Base-by-base conservation (phyloP, 306 rosid genomes). In the Canavalia ensiformis region DNA sequence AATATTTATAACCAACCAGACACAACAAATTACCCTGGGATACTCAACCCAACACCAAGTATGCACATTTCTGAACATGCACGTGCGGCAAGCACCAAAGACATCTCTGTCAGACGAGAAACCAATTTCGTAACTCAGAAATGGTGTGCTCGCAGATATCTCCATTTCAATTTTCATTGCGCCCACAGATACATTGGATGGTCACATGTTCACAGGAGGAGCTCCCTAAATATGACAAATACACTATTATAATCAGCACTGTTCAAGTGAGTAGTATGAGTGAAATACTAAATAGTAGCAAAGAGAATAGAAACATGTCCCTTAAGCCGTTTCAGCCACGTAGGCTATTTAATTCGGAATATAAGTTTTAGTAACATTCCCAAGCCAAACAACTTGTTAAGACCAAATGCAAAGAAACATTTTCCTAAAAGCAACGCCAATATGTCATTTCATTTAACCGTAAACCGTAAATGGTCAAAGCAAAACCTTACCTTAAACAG, bases 151-250 rank as follows among this genome's bases (percentile, higher is more conserved):
- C 44, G 39, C 64, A 35, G 69, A 79, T 62, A 63, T 76, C 86
- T 46, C 83, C 81, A 44, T 76, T 31, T 60, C 72, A 70, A 71
- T 73, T 81, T 74, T 47, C 63, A 10, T 75, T 51, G 66, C 66
- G 58, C 60, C 60, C 73, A 58, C 7, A 60, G 58, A 74, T 64
- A 69, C 57, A 33, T 44, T 35, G 49, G 86, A 88, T 63, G 85
- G 82, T 91, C 86, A 95, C 89, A 92, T 79, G 82, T 80, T 90
- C 85, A 95, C 97, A 2, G 99, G 92, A 81, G 99, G 97, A 83
- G 86, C 87, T 68, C 92, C 98, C 97, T 92, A 87, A 54, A 81
- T 72, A 78, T 68, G 63, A 39, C 41, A 77, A 80, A 41, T 29
- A 37, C 56, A 81, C 2, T 29, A 33, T 42, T 76, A 78, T 33